A percentile compares a stretch with the other conserved stretches of the same genome.
Conservation (phyloP, 2,329 filamentous ascomycete genomes). For the Colletotrichum sp. region DNA sequence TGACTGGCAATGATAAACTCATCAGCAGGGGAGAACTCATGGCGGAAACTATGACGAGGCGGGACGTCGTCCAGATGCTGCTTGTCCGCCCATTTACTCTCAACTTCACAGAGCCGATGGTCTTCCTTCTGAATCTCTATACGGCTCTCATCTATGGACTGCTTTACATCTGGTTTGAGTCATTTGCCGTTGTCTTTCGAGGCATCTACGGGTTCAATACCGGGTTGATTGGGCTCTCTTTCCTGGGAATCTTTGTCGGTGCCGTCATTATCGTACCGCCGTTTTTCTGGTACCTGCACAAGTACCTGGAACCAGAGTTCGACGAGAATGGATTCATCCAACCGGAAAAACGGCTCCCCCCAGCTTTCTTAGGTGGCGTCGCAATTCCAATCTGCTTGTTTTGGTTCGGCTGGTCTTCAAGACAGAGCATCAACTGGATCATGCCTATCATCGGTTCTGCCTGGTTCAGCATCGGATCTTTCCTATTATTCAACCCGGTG, state of each 20-base stretch:
- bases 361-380: conserved; percentile 52
- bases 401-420: conserved; percentile 74
- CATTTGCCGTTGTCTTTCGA: conserved; percentile 52
- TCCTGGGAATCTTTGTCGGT: conserved; percentile 62
- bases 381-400: conserved; percentile 72
- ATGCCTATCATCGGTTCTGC: conserved; percentile 59
- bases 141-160: conserved; percentile 53
- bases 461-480: conserved; percentile 60
- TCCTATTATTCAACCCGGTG: conserved; percentile 24
- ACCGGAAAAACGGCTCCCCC: conserved; percentile 22
- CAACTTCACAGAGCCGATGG: conserved; percentile 37
- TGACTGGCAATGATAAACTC: conserved; percentile 14
- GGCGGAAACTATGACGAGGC: conserved; percentile 15
- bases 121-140: conserved; percentile 40
- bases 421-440: conserved; percentile 63
- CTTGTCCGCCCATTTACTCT: conserved; percentile 34
- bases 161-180: conserved; percentile 65
- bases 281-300: conserved; percentile 23
- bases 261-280: conserved; percentile 58
- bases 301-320: conserved; percentile 19
- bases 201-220: conserved; percentile 46
- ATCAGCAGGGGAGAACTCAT: conserved; percentile 9
- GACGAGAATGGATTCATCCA: conserved; percentile 17
- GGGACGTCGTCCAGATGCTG: conserved; percentile 23
- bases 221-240: conserved; percentile 65